Evolutionary conservation across 257 asterid species (phyloP), one percentile per base, ranked within the genome.

Genomic region (Nemophila menziesii): DNA sequence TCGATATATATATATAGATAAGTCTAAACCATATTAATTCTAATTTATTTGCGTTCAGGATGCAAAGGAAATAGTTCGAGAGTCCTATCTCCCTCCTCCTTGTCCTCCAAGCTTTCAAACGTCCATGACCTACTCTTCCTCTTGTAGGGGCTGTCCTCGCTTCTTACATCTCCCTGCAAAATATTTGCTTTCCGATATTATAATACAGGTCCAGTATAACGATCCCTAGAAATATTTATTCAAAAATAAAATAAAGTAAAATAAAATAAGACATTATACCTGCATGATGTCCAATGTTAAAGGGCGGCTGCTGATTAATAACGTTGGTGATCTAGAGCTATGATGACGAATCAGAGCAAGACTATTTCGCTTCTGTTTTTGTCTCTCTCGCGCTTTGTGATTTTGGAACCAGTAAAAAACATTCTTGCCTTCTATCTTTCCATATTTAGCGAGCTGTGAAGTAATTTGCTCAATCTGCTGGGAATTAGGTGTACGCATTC

Each of bases 391-490:
- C 6, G 97, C 97, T 43, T 86, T 86, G 55, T 86, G 97, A 56
- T 86, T 86, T 56, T 86, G 97, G 68, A 86, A 86, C 97, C 97
- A 86, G 55, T 87, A 87, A 53, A 87, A 87, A 51, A 87, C 95
- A 63, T 87, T 87, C 44, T 87, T 83, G 18, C 97, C 97, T 54
- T 87, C 97, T 8, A 87, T 80, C 17, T 80, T 80, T 2, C 97
- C 97, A 37, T 70, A 83, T 48, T 73, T 73, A 0, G 64, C 69
- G 0, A 87, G 73, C 61, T 75, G 79, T 6, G 63, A 69, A 0
- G 97, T 75, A 51, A 83, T 87, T 39, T 78, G 92, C 33, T 87
- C 97, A 16, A 87, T 87, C 38, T 87, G 86, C 18, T 75, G 86
- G 0, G 95, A 93, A 19, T 79, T 83, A 2, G 97, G 97, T 0